phyloP scores from a whole-genome alignment of 192 early-diverging fungal species.

The Kickxella alabastrina region DNA sequence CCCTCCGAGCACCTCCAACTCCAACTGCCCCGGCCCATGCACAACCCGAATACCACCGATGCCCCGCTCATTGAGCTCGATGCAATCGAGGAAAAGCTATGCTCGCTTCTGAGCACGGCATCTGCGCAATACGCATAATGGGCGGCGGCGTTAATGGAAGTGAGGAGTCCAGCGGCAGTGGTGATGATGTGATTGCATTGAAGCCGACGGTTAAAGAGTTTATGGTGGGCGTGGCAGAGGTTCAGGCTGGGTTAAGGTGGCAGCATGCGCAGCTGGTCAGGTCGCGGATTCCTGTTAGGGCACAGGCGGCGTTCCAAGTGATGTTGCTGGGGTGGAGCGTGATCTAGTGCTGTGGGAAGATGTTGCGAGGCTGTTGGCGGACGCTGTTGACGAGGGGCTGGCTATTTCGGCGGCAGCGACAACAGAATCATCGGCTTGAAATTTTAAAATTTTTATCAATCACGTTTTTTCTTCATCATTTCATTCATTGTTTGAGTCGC shows the following conservation, averaged over 20 bases:
- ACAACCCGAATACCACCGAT: background rate
- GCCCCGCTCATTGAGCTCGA: conserved; percentile 30
- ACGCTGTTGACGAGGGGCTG: conserved; percentile 11
- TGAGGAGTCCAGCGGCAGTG: conserved; percentile 3
- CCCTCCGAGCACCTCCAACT: background rate
- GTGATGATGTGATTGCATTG: conserved; percentile 7
- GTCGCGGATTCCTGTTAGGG: conserved; percentile 21
- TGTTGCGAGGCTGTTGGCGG: conserved; percentile 28
- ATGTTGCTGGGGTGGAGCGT: conserved; percentile 31
- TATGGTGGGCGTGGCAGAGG: conserved; percentile 28
- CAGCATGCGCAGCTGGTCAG: conserved; percentile 23
- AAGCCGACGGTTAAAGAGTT: conserved; percentile 28
- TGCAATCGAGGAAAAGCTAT: conserved; percentile 31
- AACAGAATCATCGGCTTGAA: too few relatives aligned
- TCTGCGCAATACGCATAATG: conserved; percentile 30
- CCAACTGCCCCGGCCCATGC: conserved; percentile 12
- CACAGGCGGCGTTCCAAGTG: conserved; percentile 22
- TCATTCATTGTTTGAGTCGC: too few relatives aligned
- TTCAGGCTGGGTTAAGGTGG: conserved; percentile 25
- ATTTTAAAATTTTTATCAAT: too few relatives aligned
- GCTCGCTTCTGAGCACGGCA: conserved; percentile 27
- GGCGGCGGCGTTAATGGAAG: conserved; percentile 5
- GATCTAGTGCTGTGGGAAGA: conserved; percentile 37
- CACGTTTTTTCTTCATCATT: too few relatives aligned
- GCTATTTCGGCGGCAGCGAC: too few relatives aligned